These are phyloP conservation scores for Akanthomyces dipterigenus DNA, from an alignment of 2,329 filamentous ascomycete species.

Conservation along the genomic window DNA sequence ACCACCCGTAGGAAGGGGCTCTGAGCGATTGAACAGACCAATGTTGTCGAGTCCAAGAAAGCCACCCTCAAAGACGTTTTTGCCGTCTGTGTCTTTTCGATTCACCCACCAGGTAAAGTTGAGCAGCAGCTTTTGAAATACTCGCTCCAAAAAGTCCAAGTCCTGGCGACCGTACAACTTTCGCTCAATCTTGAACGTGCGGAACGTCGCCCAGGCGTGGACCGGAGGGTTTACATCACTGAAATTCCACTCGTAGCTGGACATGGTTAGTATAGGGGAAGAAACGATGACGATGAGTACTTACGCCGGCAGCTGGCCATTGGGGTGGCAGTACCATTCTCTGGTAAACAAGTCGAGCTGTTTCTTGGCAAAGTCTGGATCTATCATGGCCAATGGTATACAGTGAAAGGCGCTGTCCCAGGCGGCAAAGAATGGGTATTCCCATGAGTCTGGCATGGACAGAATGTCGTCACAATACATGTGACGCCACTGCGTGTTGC, in stretches of 20 bases:
- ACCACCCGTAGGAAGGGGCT: conserved; percentile 88
- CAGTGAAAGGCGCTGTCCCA: conserved; percentile 98
- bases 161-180: conserved; percentile 95
- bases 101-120: conserved; percentile 99
- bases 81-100: conserved; percentile 86
- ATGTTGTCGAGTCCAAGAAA: conserved; percentile 97
- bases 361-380: conserved; percentile 96
- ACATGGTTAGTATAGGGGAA: conserved; percentile 15
- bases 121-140: conserved; percentile 90
- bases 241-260: conserved; percentile 87
- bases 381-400: conserved; percentile 92
- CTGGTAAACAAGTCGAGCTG: conserved; percentile 92
- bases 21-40: conserved; percentile 92
- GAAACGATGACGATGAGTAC: conserved; percentile 19
- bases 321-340: conserved; percentile 99
- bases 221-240: conserved; percentile 95
- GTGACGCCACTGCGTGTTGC: conserved; percentile 90
- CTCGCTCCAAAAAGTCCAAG: conserved; percentile 88
- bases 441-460: conserved; percentile 98
- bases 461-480: conserved; percentile 91
- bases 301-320: conserved; percentile 86
- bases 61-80: conserved; percentile 95
- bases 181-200: conserved; percentile 95
- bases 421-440: conserved; percentile 95
- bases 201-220: conserved; percentile 92